Conservation (phyloP, 2,329 filamentous ascomycete species). For the Sordariomycetes sp. region DNA sequence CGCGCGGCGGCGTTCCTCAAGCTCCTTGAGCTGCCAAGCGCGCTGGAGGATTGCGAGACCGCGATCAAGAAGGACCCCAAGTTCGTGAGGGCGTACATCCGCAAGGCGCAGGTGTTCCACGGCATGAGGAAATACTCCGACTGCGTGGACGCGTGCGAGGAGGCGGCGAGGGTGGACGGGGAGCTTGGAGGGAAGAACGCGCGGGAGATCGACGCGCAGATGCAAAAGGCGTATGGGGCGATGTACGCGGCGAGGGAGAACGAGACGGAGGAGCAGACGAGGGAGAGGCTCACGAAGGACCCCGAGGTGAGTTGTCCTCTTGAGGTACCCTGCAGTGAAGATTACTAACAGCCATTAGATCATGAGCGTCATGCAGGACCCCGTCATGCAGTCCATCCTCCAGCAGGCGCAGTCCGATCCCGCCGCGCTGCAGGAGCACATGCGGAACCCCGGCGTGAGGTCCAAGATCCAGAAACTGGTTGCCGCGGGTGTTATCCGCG, state of each 20-base stretch:
- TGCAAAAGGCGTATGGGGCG: constrained; percentile 81
- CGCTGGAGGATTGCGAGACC: constrained; percentile 81
- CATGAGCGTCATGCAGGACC: constrained; percentile 84
- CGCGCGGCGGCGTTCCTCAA: constrained; percentile 95
- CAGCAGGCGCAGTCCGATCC: constrained; percentile 95
- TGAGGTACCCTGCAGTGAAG: no score
- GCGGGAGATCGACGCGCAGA: constrained; percentile 86
- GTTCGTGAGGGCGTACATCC: constrained; percentile 93
- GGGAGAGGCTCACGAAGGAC: constrained; percentile 80
- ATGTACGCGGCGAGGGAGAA: constrained; percentile 89
- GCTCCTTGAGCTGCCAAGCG: constrained; percentile 88
- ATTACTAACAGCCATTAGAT: constrained; percentile 37
- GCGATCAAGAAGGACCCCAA: constrained; percentile 85
- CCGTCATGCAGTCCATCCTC: constrained; percentile 94
- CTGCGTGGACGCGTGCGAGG: constrained; percentile 79
- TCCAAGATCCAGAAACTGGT: constrained; percentile 92
- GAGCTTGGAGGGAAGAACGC: constrained; percentile 65
- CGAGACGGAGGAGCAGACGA: constrained; percentile 92
- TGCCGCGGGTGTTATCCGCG: constrained; percentile 80
- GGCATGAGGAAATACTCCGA: constrained; percentile 98
- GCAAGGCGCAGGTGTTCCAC: constrained; percentile 90
- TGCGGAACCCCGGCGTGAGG: constrained; percentile 80
- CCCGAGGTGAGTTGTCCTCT: constrained; percentile 59
- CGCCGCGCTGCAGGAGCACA: constrained; percentile 87
- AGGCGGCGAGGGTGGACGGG: constrained; percentile 67